Conservation (phyloP, 1,284 basidiomycete species). For the Sanghuangporus weigelae region DNA sequence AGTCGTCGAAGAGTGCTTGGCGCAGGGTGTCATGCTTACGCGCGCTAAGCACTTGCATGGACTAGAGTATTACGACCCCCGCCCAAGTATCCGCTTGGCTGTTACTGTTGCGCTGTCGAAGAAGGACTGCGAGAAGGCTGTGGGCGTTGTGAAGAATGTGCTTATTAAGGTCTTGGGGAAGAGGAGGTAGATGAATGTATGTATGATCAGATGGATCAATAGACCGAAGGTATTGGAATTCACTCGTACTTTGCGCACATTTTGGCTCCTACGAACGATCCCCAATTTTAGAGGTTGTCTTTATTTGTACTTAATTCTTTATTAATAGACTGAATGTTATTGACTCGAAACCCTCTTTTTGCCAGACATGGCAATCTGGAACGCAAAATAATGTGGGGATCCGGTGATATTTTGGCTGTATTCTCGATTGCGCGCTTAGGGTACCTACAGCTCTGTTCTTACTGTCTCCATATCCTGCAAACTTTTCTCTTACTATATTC, state of each 20-base stretch:
- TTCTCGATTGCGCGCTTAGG: no score
- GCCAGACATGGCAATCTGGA: no score
- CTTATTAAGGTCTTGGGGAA: constrained; percentile 64
- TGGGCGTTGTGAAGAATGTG: constrained; percentile 67
- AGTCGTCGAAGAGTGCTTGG: constrained; percentile 78
- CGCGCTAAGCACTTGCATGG: constrained; percentile 75
- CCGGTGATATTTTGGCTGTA: no score
- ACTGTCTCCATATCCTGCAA: no score
- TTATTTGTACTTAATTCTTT: no score
- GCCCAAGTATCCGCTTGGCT: constrained; percentile 86
- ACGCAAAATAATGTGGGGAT: no score
- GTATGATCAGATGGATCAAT: background rate
- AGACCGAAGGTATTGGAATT: background rate
- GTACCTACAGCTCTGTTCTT: no score
- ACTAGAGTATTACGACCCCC: constrained; percentile 78
- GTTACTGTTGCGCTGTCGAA: constrained; percentile 72
- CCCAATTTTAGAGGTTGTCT: no score
- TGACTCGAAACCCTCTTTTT: no score
- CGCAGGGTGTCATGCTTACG: constrained; percentile 78
- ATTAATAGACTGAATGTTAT: no score
- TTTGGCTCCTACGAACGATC: no score
- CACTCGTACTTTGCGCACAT: background rate
- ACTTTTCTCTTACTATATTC: no score
- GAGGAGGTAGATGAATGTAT: constrained; percentile 31
- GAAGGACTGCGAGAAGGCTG: constrained; percentile 92